phyloP scores from a whole-genome alignment of 495 filamentous ascomycete genomes.

The Astrothelium macrocarpum region DNA sequence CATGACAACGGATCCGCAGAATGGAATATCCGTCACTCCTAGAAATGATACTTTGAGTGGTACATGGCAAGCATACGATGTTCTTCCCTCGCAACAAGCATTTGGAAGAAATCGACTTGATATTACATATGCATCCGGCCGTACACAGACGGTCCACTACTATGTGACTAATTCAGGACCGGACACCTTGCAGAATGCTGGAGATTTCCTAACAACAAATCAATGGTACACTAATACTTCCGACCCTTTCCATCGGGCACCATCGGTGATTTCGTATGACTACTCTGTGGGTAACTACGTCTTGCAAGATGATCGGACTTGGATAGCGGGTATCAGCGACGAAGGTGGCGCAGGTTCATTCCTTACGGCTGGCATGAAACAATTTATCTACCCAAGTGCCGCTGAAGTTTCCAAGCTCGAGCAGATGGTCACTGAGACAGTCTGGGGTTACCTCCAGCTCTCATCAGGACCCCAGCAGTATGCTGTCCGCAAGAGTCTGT shows the following conservation, averaged over 20 bases:
- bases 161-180: constrained; percentile 37
- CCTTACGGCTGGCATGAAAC: constrained; percentile 40
- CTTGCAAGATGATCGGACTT: constrained; percentile 41
- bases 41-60: background rate
- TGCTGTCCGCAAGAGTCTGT: constrained; percentile 40
- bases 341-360: constrained; percentile 43
- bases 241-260: constrained; percentile 41
- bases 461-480: constrained; percentile 22
- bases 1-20: constrained; percentile 15
- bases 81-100: constrained; percentile 22
- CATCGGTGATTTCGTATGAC: constrained; percentile 44
- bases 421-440: constrained; percentile 34
- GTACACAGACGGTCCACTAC: constrained; percentile 42
- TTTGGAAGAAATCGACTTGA: constrained; percentile 37
- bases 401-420: constrained; percentile 40
- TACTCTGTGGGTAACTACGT: constrained; percentile 32
- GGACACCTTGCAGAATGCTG: constrained; percentile 28
- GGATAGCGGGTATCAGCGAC: constrained; percentile 45
- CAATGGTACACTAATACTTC: constrained; percentile 38
- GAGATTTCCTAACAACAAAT: constrained; percentile 33
- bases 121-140: constrained; percentile 35
- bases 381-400: constrained; percentile 35
- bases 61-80: constrained; percentile 17
- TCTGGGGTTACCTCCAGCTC: constrained; percentile 37
- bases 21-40: constrained; percentile 18